These are phyloP conservation scores for Malus fusca DNA, from an alignment of 306 rosid species.

Conservation along the genomic window DNA sequence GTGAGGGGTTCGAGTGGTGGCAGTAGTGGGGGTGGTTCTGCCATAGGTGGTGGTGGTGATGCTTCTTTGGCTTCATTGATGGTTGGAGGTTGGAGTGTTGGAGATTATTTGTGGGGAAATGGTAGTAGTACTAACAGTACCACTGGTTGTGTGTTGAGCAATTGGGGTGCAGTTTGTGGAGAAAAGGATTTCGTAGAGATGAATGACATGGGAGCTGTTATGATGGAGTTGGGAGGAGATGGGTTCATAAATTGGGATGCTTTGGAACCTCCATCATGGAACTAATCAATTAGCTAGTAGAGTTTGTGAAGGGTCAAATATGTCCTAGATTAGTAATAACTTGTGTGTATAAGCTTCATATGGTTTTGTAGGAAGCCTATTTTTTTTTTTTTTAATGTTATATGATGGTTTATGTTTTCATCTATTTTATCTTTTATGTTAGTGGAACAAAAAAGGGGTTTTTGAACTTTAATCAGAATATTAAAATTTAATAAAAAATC, in stretches of 20 bases:
- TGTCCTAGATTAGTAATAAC: neutral
- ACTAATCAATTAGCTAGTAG: neutral
- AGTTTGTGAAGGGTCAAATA: neutral
- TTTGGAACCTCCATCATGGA: constrained; percentile 7
- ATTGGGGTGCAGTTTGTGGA: neutral
- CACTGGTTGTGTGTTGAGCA: neutral
- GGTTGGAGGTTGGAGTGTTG: neutral
- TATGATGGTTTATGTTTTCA: neutral
- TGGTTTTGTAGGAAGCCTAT: neutral
- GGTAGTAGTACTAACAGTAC: neutral
- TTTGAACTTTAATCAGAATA: too few relatives aligned
- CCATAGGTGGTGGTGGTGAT: neutral
- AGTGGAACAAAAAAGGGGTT: neutral
- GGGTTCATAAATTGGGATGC: neutral
- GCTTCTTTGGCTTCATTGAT: neutral
- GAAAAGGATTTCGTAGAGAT: constrained; percentile 1
- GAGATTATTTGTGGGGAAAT: neutral
- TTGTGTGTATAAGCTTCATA: neutral
- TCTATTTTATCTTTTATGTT: neutral
- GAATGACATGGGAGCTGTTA: neutral
- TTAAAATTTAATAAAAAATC: too few relatives aligned
- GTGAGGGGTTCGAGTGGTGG: neutral
- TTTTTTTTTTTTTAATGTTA: neutral
- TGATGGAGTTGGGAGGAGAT: constrained; percentile 1
- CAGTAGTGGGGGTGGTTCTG: too few relatives aligned